Conservation (phyloP, 164 flowering plant species). For the Akebia trifoliata region DNA sequence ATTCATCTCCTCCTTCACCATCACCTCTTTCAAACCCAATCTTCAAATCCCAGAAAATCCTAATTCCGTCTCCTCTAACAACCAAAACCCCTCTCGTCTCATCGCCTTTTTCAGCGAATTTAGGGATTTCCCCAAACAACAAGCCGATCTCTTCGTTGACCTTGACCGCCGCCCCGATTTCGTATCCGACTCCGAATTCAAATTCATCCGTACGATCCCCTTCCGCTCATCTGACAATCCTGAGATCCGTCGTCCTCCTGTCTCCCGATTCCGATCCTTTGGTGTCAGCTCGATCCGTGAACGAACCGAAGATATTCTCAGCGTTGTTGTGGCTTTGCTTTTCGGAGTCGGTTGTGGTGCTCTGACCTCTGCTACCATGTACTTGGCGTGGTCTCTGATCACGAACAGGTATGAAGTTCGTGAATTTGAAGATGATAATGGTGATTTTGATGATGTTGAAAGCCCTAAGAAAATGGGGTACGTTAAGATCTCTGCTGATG, state of each 20-base stretch:
- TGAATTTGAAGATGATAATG: constrained; percentile 18
- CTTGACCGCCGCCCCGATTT: constrained; percentile 6
- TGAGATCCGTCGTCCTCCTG: not conserved
- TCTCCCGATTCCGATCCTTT: constrained; percentile 1
- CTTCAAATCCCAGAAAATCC: constrained; percentile 17
- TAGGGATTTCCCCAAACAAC: constrained; percentile 12
- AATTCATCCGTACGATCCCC: not conserved
- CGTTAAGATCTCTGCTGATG: constrained; percentile 25
- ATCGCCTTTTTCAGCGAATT: constrained; percentile 18
- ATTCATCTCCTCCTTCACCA: constrained; percentile 34
- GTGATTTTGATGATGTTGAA: constrained; percentile 20
- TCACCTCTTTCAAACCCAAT: constrained; percentile 17
- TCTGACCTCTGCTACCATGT: constrained; percentile 45
- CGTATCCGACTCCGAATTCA: not conserved
- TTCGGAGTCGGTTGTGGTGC: constrained; percentile 56
- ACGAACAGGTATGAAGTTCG: constrained; percentile 21
- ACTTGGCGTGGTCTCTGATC: constrained; percentile 42
- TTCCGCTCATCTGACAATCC: not conserved
- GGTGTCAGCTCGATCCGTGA: constrained; percentile 32
- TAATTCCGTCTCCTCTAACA: constrained; percentile 3
- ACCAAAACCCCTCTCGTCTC: constrained; percentile 14
- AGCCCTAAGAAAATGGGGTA: constrained; percentile 25
- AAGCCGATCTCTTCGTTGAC: constrained; percentile 10
- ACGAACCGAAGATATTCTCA: constrained; percentile 43
- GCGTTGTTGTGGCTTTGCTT: constrained; percentile 42